These are phyloP conservation scores for Erysimum pusillum DNA, from an alignment of 441 rosid genomes.

Conservation along the genomic window DNA sequence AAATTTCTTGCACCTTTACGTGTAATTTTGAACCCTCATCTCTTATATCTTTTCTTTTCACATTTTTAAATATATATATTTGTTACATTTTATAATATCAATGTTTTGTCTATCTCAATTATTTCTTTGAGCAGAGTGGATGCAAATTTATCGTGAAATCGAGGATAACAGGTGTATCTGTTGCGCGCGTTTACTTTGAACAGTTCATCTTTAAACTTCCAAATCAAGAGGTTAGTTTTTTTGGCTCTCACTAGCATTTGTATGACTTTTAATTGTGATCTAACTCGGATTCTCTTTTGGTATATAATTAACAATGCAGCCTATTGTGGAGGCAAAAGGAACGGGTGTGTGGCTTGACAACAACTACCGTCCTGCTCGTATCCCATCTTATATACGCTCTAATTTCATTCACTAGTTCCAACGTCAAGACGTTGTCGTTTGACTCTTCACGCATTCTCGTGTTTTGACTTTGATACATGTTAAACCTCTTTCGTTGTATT, in stretches of 20 bases:
- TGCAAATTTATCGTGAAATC: constrained; percentile 66
- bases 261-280: background rate
- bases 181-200: constrained; percentile 64
- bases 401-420: constrained; percentile 53
- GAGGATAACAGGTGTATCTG: constrained; percentile 58
- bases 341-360: constrained; percentile 81
- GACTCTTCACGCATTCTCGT: background rate
- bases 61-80: no score
- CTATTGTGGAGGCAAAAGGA: background rate
- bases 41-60: no score
- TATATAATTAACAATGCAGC: background rate
- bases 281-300: background rate
- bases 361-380: constrained; percentile 73
- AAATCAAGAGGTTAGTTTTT: constrained; percentile 57
- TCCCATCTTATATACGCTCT: constrained; percentile 72
- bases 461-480: no score
- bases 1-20: constrained; percentile 65
- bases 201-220: constrained; percentile 73
- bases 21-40: constrained; percentile 47
- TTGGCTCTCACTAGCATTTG: background rate
- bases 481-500: no score
- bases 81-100: background rate
- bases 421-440: constrained; percentile 16
- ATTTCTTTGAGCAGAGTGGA: constrained; percentile 54
- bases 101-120: background rate